Base-by-base conservation (phyloP, 2,329 filamentous ascomycete genomes). In the Fusarium globosum region DNA sequence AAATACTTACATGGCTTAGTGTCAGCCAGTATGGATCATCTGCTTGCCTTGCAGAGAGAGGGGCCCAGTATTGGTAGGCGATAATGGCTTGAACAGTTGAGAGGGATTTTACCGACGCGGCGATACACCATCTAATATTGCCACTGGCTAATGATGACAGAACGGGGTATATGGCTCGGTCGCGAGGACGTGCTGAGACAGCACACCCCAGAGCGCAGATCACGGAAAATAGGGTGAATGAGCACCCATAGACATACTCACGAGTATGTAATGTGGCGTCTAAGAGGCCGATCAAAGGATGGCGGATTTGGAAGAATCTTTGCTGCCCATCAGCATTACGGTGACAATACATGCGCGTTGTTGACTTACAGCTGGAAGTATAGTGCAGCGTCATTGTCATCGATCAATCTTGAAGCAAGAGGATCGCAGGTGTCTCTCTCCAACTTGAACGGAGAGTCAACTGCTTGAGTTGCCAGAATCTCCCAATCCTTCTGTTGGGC, bases 401-500 rank as follows among this genome's bases (percentile, higher is more conserved):
- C 56, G 9, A 68, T 68, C 16, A 68, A 10, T 1, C 65, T 51
- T 16, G 65, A 68, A 4, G 65, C 42, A 18, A 68, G 56, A 4
- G 65, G 65, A 35, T 68, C 64, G 9, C 64, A 68, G 4, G 56
- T 68, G 3, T 16, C 46, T n/a, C 59, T 68, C 23, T 68, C 64
- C 4, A 68, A 14, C n/a, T 68, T 68, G 42, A 68, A 68, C 1
- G 65, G 56, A 16, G 64, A 68, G 9, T 63, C 56, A 26, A 68
- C 38, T 21, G 65, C 39, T 23, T 68, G 65, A 10, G 65, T 33
- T 1, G 64, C 64, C 0, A 68, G 16, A 30, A 68, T 15, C 33
- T 68, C 65, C 65, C 65, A 68, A 1, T 68, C 65, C 28, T 68
- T 68, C 2, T 68, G 56, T 7, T 68, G 65, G 2, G 42, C 56